Percentiles rank a stretch among this genome's conserved stretches.
These are phyloP conservation scores for Monilinia vaccinii-corymbosi DNA, from an alignment of 2,329 filamentous ascomycete genomes.

Conservation along the genomic window DNA sequence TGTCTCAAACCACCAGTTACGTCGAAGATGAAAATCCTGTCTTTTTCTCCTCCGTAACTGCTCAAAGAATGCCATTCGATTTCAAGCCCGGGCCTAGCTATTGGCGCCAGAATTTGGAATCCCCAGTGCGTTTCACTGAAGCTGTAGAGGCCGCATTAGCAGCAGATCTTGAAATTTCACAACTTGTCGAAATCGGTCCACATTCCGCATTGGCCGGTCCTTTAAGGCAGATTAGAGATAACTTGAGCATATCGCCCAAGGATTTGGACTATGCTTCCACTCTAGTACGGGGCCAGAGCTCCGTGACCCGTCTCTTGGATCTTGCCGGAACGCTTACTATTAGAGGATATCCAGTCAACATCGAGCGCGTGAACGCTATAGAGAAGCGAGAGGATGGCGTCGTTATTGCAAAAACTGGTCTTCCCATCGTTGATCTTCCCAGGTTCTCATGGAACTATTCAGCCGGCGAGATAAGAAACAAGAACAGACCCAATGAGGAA, in stretches of 20 bases:
- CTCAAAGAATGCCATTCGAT: background rate
- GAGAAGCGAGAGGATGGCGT: background rate
- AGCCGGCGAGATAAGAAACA: background rate
- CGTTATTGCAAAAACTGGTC: background rate
- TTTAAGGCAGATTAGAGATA: conserved; percentile 10
- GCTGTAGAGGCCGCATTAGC: background rate
- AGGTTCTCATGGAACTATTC: conserved; percentile 41
- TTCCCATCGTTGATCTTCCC: conserved; percentile 26
- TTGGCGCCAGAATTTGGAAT: conserved; percentile 14
- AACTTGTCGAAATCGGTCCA: conserved; percentile 15
- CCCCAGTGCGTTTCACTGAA: conserved; percentile 13
- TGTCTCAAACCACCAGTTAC: background rate
- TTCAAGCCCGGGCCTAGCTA: conserved; percentile 3
- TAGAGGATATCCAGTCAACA: conserved; percentile 4
- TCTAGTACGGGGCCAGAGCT: conserved; percentile 8
- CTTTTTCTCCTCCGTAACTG: conserved; percentile 1
- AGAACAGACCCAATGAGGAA: conserved; percentile 36
- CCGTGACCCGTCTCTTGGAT: conserved; percentile 1
- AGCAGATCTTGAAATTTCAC: background rate
- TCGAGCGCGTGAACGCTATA: conserved; percentile 27
- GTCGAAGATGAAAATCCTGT: background rate
- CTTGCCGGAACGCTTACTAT: conserved; percentile 11
- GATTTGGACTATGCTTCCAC: conserved; percentile 27
- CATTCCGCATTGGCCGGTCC: conserved; percentile 14
- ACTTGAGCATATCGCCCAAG: background rate